Evolutionary conservation across 129 eudicot species (phyloP).

Genomic region (Arctium minus): DNA sequence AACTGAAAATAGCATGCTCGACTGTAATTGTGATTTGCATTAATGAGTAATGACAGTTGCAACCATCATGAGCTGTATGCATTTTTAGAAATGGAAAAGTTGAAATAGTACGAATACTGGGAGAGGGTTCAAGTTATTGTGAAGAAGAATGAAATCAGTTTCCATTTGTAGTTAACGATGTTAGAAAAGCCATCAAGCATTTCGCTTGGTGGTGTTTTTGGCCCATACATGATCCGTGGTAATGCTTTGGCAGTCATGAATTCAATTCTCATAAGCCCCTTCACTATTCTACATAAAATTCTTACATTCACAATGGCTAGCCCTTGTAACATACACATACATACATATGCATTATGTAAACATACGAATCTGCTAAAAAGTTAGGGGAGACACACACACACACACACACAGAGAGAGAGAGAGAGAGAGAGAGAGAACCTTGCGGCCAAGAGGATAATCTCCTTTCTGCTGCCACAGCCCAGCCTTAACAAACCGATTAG

Average conservation of each 20-base stretch:
- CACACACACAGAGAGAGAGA: no score
- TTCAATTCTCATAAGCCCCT: not conserved
- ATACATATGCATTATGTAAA: not conserved
- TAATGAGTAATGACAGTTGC: no score
- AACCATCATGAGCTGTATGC: no score
- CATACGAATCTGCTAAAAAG: not conserved
- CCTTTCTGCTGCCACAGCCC: constrained; percentile 46
- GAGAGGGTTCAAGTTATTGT: not conserved
- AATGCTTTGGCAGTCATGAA: not conserved
- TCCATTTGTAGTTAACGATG: not conserved
- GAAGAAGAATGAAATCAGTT: not conserved
- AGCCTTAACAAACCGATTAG: constrained; percentile 46
- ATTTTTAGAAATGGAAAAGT: not conserved
- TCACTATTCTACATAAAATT: not conserved
- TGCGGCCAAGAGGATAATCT: constrained; percentile 40
- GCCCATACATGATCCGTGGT: not conserved
- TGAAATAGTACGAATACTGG: not conserved
- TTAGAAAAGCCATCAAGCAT: not conserved
- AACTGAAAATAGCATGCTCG: no score
- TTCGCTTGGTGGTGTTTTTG: not conserved
- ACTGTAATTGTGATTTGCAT: no score
- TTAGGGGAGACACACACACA: no score
- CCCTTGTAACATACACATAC: not conserved
- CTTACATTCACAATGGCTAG: not conserved
- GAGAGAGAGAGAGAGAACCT: constrained; percentile 23